phyloP scores from a whole-genome alignment of 1,139 yeast species.

The Candida tetrigidarum region DNA sequence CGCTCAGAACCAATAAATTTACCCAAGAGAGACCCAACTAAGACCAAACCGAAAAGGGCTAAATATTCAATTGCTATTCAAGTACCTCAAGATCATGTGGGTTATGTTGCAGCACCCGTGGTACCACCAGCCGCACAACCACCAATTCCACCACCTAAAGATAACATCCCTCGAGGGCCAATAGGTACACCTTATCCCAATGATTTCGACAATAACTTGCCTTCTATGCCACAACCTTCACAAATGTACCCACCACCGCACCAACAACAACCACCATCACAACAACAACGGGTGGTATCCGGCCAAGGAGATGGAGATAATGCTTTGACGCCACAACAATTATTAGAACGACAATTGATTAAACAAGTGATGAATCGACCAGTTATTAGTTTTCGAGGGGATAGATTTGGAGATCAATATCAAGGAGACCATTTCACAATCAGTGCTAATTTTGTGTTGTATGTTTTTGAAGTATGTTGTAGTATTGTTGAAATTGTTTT shows the following conservation, averaged over 20 bases:
- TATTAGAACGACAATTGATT: conserved; percentile 36
- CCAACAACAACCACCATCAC: conserved; percentile 7
- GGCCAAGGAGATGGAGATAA: conserved; percentile 10
- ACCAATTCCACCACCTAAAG: conserved; percentile 19
- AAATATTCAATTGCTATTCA: conserved; percentile 13
- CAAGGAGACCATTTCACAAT: conserved; percentile 26
- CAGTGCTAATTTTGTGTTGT: conserved; percentile 36
- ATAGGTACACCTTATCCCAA: conserved; percentile 14
- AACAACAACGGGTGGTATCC: background rate
- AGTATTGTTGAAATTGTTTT: conserved; percentile 38
- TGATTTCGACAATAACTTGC: conserved; percentile 9
- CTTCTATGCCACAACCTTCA: conserved; percentile 13
- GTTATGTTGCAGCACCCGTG: background rate
- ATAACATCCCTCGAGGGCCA: background rate
- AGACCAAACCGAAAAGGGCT: background rate
- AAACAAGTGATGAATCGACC: conserved; percentile 43
- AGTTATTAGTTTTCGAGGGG: conserved; percentile 24
- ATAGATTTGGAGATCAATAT: conserved; percentile 23
- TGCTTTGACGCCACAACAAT: conserved; percentile 27
- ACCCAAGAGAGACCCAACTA: conserved; percentile 5
- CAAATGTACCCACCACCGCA: conserved; percentile 10
- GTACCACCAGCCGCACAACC: conserved; percentile 1
- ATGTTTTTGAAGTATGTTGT: conserved; percentile 38
- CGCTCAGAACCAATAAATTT: conserved; percentile 1
- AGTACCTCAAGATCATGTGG: conserved; percentile 16